Conservation (phyloP, 805 yeast genomes). For the Saturnispora hagleri region DNA sequence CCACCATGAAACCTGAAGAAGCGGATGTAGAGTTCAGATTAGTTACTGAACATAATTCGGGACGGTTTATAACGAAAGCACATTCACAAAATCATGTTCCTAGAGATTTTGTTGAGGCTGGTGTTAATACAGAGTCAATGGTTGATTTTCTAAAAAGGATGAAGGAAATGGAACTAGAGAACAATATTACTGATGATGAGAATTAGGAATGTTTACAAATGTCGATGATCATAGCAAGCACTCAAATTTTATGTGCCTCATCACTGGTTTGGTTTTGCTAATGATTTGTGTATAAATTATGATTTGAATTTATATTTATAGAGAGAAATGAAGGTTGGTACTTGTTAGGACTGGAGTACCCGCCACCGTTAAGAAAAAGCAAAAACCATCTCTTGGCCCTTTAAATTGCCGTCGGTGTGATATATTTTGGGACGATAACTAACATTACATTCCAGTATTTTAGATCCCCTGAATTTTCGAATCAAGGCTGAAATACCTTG, state of each 20-base stretch:
- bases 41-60: slow-evolving; percentile 58
- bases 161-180: slow-evolving; percentile 9
- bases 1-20: slow-evolving; percentile 25
- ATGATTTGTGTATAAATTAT: not conserved
- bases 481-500: slow-evolving; percentile 39
- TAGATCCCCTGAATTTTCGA: slow-evolving; percentile 41
- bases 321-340: not conserved
- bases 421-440: slow-evolving; percentile 42
- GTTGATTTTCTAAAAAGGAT: slow-evolving; percentile 58
- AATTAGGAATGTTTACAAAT: not conserved
- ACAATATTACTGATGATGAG: slow-evolving; percentile 3
- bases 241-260: no score
- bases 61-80: slow-evolving; percentile 70
- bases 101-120: slow-evolving; percentile 79
- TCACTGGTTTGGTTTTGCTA: not conserved
- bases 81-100: slow-evolving; percentile 92
- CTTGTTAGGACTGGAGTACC: not conserved
- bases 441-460: slow-evolving; percentile 37
- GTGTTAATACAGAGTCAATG: slow-evolving; percentile 58
- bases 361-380: slow-evolving; percentile 20
- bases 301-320: not conserved
- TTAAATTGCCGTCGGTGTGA: slow-evolving; percentile 32
- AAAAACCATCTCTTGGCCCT: slow-evolving; percentile 36
- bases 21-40: slow-evolving; percentile 45
- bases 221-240: not conserved